Percentiles rank a stretch among this genome's conserved stretches.
Evolutionary conservation across 129 eudicot species (phyloP).

Genomic region (Tanacetum coccineum): DNA sequence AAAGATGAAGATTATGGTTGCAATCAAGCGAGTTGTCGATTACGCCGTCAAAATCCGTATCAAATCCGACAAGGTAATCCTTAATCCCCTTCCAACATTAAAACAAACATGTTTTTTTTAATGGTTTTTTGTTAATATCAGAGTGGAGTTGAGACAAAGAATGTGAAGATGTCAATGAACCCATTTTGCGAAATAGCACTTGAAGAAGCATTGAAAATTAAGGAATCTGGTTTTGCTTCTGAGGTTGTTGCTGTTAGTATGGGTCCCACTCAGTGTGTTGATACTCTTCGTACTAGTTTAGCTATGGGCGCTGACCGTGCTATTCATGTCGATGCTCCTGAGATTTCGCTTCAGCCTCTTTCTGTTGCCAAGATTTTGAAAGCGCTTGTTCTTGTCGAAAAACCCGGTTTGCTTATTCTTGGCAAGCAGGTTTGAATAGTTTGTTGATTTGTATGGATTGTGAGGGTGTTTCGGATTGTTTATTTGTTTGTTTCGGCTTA

Average conservation of each 20-base stretch:
- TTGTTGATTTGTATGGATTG: too few species aligned
- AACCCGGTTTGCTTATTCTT: slow-evolving; percentile 68
- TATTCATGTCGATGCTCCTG: slow-evolving; percentile 62
- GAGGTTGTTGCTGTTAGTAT: slow-evolving; percentile 86
- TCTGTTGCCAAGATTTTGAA: slow-evolving; percentile 72
- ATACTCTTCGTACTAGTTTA: slow-evolving; percentile 82
- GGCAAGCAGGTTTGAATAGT: slow-evolving; percentile 76
- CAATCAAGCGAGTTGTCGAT: slow-evolving; percentile 82
- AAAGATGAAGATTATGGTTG: slow-evolving; percentile 91
- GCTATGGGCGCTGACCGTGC: slow-evolving; percentile 99
- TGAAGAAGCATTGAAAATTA: slow-evolving; percentile 76
- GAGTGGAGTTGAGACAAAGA: slow-evolving; percentile 81
- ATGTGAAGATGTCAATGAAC: slow-evolving; percentile 98
- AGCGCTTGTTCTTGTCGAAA: slow-evolving; percentile 73
- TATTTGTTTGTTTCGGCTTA: too few species aligned
- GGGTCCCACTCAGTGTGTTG: slow-evolving; percentile 69
- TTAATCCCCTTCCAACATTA: too few species aligned
- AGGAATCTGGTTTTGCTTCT: slow-evolving; percentile 64
- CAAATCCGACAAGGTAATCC: slow-evolving; percentile 93
- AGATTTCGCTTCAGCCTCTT: slow-evolving; percentile 45
- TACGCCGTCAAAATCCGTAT: slow-evolving; percentile 93
- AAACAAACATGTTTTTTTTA: too few species aligned
- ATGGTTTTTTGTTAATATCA: too few species aligned
- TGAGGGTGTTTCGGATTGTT: too few species aligned
- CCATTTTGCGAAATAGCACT: slow-evolving; percentile 92